Percentiles rank a stretch among this genome's conserved stretches.
Evolutionary conservation across 2,329 filamentous ascomycete species (phyloP).

Genomic region (Aplosporella prunicola): DNA sequence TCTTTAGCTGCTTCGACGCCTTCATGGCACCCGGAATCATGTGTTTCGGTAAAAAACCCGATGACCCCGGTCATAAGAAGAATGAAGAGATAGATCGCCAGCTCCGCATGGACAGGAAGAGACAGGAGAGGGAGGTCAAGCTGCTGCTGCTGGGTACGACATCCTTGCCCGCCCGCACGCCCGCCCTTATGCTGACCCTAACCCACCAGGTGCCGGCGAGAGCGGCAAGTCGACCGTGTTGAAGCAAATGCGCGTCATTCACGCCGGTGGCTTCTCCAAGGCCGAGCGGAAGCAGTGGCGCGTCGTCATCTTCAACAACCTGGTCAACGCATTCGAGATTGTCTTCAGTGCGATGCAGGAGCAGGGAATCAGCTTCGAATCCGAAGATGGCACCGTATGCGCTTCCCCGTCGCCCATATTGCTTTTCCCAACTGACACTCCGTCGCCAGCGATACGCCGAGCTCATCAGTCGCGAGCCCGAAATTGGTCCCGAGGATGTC

Average conservation of each 20-base stretch:
- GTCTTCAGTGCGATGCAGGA: conserved; percentile 87
- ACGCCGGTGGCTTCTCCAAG: conserved; percentile 82
- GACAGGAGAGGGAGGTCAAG: conserved; percentile 80
- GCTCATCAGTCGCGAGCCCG: conserved; percentile 66
- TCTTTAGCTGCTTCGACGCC: no score
- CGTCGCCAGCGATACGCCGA: conserved; percentile 61
- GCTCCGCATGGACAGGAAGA: conserved; percentile 81
- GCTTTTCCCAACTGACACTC: conserved; percentile 7
- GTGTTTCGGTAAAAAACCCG: conserved; percentile 43
- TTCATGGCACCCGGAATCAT: conserved; percentile 27
- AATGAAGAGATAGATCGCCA: conserved; percentile 73
- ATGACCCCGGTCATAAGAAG: conserved; percentile 38
- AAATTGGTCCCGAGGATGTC: conserved; percentile 71
- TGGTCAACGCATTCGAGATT: conserved; percentile 84
- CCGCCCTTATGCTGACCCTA: conserved; percentile 3
- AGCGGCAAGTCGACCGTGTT: conserved; percentile 93
- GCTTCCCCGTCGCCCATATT: conserved; percentile 11
- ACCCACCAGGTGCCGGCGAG: conserved; percentile 73
- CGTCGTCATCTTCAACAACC: conserved; percentile 90
- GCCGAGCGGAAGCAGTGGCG: conserved; percentile 89
- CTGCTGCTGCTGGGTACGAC: conserved; percentile 77
- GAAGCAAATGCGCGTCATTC: conserved; percentile 98
- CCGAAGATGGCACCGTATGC: conserved; percentile 67
- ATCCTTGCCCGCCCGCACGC: not conserved
- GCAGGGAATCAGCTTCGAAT: conserved; percentile 68